Evolutionary conservation across 2,329 filamentous ascomycete genomes (phyloP), one percentile per base, ranked within the genome.

Genomic region (Colletotrichum echinochloae): DNA sequence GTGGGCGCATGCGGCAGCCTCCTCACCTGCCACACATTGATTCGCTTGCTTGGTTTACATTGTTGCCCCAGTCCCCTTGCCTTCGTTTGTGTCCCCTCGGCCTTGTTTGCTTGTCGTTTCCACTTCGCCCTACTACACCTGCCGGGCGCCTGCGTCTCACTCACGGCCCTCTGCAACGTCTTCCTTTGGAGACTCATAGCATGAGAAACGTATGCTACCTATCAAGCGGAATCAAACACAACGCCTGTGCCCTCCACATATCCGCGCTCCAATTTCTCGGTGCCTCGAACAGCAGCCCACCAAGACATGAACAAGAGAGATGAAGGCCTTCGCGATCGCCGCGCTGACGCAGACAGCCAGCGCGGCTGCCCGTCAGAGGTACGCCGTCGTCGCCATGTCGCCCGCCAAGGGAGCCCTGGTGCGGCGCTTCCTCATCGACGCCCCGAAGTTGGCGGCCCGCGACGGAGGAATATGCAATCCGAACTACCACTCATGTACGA

Each of bases 391-490:
- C 28, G 70, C 72, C 52, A 51, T 73, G 51, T 55, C 66, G 16
- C 72, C 59, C 39, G 63, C 23, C 14, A 23, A 11, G 16, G 56
- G 12, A n/a, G 68, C 28, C 26, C 35, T 73, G 23, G 60, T 70
- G 6, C 70, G 70, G 66, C 70, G 72, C 28, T 72, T 70, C 66
- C 67, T 72, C 60, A 51, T 62, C 54, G 65, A 70, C 52, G 60
- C 55, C n/a, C 70, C 72, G 23, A 46, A 41, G 37, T 60, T 73
- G 48, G 72, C 60, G 23, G 54, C 39, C 39, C 72, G 72, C 37
- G 72, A 73, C 39, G 70, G 72, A 20, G 57, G 51, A 14, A 56
- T 63, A 7, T 73, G 72, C 9, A 49, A 35, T 5, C 37, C 72
- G 4, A 65, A 70, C 8, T 26, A 28, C 8, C 72, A 73, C 46